Percentiles rank a stretch among this genome's conserved stretches.
Conservation (phyloP, 2,329 filamentous ascomycete genomes). For the Cordyceps farinosa region DNA sequence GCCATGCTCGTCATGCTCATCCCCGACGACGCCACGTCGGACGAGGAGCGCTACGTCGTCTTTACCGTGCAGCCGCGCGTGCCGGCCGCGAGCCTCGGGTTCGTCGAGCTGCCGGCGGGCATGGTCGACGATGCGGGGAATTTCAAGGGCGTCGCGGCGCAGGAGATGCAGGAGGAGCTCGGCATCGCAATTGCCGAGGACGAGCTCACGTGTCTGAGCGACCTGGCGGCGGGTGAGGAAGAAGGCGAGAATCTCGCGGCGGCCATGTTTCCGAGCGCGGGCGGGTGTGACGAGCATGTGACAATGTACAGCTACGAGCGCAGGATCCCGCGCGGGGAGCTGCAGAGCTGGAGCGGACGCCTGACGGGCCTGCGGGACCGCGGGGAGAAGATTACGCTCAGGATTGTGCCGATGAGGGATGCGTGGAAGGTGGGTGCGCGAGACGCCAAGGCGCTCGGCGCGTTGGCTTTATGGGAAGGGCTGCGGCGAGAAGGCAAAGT, state of each 20-base stretch:
- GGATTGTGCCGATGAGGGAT: constrained; percentile 53
- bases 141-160: constrained; percentile 56
- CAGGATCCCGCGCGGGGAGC: constrained; percentile 44
- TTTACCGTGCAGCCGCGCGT: constrained; percentile 59
- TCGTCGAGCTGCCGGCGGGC: constrained; percentile 56
- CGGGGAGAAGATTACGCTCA: constrained; percentile 61
- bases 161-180: constrained; percentile 59
- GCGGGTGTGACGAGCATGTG: constrained; percentile 59
- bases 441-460: constrained; percentile 58
- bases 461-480: constrained; percentile 57
- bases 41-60: constrained; percentile 51
- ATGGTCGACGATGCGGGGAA: constrained; percentile 53
- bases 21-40: constrained; percentile 43
- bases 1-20: constrained; percentile 56
- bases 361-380: constrained; percentile 55
- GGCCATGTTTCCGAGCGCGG: constrained; percentile 56
- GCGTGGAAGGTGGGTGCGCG: constrained; percentile 55
- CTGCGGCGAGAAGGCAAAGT: constrained; percentile 46
- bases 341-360: constrained; percentile 54
- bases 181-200: constrained; percentile 48
- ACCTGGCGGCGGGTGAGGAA: constrained; percentile 39
- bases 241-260: constrained; percentile 40
- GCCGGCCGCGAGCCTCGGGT: constrained; percentile 50
- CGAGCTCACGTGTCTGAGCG: constrained; percentile 49
- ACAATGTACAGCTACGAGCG: constrained; percentile 56